Evolutionary conservation across 1,284 basidiomycete species (phyloP), one percentile per base, ranked within the genome.

Genomic region (Naganishia sp.): DNA sequence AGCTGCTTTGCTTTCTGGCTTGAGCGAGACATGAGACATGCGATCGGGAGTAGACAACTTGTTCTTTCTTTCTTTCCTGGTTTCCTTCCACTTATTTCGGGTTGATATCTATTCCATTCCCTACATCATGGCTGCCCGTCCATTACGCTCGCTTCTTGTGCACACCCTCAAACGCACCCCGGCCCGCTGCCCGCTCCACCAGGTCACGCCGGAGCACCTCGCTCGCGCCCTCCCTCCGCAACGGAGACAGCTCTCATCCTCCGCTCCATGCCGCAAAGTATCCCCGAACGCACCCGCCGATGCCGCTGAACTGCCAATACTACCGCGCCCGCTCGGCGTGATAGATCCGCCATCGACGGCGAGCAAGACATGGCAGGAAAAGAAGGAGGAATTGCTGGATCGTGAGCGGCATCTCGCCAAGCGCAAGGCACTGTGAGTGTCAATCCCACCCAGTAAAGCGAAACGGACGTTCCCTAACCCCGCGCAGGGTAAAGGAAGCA

Each of bases 401-500:
- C 83, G 85, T 71, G 87, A 91, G 50, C 84, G 85, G 50, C 83
- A 87, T 53, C 82, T 89, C 71, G 85, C 86, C 47, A 88, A 92
- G 74, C 82, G 91, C 60, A 83, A 85, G 72, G 88, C 90, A 75
- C 74, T 95, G 92, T 94, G 74, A 67, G 73, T 70, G 35, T 13
- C 11, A n/a, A n/a, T n/a, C 28, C 23, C 21, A n/a, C 28, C 2
- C 7, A 25, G 51, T 41, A 17, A 18, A 56, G 13, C 17, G 54
- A 25, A 43, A 43, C n/a, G n/a, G n/a, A 60, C n/a, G 25, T 52
- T 23, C 15, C n/a, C 31, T 41, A 52, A 28, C 63, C 15, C 7
- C 4, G 23, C 15, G 5, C 71, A 95, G 92, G 69, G 85, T 96
- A 63, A 89, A 91, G 73, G 87, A 94, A 80, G 90, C 88, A 0